phyloP scores from a whole-genome alignment of 2,329 filamentous ascomycete species.

The Atkinsonella hypoxylon region DNA sequence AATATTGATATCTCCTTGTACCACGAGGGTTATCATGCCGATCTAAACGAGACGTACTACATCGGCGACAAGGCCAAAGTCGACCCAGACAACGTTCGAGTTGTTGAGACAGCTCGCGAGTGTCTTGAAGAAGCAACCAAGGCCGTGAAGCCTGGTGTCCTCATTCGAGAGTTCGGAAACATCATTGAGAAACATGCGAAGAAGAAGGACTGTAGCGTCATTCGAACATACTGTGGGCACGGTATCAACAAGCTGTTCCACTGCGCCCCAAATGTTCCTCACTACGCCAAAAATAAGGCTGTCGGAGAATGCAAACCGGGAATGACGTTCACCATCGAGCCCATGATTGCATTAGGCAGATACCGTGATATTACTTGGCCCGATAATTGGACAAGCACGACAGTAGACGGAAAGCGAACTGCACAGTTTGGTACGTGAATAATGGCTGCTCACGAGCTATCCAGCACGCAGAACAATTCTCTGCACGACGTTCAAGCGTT shows the following conservation, averaged over 20 bases:
- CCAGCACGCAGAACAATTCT: too few species aligned
- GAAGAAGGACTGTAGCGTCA: slow-evolving; percentile 71
- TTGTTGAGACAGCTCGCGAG: slow-evolving; percentile 82
- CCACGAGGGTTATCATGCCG: slow-evolving; percentile 88
- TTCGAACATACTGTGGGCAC: slow-evolving; percentile 93
- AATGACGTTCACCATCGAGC: slow-evolving; percentile 98
- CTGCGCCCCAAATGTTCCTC: slow-evolving; percentile 83
- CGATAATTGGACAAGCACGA: slow-evolving; percentile 96
- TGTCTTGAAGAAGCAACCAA: slow-evolving; percentile 86
- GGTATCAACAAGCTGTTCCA: slow-evolving; percentile 93
- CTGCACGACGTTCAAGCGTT: neutral
- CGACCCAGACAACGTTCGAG: slow-evolving; percentile 75
- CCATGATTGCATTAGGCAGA: slow-evolving; percentile 90
- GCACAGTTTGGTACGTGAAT: slow-evolving; percentile 72
- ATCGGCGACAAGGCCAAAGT: slow-evolving; percentile 78
- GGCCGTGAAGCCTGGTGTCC: slow-evolving; percentile 81
- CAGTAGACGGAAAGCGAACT: slow-evolving; percentile 75
- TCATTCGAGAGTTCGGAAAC: slow-evolving; percentile 88
- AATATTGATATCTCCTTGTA: slow-evolving; percentile 96
- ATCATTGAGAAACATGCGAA: slow-evolving; percentile 95
- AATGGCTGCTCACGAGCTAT: neutral
- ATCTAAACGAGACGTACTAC: slow-evolving; percentile 98
- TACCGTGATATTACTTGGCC: slow-evolving; percentile 94
- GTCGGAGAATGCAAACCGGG: slow-evolving; percentile 87
- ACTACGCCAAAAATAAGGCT: slow-evolving; percentile 98